Evolutionary conservation across 2,329 filamentous ascomycete genomes (phyloP), one percentile per base, ranked within the genome.

Genomic region (Diaporthe eres): DNA sequence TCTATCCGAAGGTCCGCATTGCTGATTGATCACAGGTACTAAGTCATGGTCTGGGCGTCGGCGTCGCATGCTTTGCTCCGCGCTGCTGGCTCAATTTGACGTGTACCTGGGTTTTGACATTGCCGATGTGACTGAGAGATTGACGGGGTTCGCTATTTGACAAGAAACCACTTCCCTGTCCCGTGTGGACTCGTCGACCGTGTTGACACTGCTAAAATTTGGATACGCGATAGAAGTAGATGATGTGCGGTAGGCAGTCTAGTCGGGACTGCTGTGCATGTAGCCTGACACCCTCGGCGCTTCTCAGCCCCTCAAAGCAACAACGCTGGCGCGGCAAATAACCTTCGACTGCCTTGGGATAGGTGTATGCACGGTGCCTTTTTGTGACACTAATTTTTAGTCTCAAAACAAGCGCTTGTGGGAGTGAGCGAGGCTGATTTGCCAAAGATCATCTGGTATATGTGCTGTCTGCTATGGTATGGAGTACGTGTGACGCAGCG

Each of bases 361-460:
- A 17, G 65, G 28, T 53, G 34, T 22, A 39, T 28, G 47, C 34
- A 31, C 39, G 65, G 34, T 53, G 22, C 34, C 39, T 12, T 44
- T 63, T 63, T 63, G 37, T 58, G n/a, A 31, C 65, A 42, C 22
- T 39, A 22, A n/a, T 15, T 25, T 53, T 53, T 42, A 53, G 47
- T 19, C 47, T 34, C 65, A 68, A 42, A 65, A 28, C n/a, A 6
- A 37, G 47, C 65, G 65, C 47, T 55, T 70, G 47, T 34, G 65
- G 25, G 5, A 13, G 65, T 42, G 49, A 19, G 65, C 37, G 47
- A 55, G 63, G 19, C 47, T 37, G 47, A 67, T 13, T 17, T 68
- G 31, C 63, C 31, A 55, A 12, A 39, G 13, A 39, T 55, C 34
- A 39, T 47, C 13, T 15, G 9, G 53, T 31, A 53, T 25, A 22